phyloP scores from a whole-genome alignment of 2,329 filamentous ascomycete genomes.

The Scedosporium minutisporum region DNA sequence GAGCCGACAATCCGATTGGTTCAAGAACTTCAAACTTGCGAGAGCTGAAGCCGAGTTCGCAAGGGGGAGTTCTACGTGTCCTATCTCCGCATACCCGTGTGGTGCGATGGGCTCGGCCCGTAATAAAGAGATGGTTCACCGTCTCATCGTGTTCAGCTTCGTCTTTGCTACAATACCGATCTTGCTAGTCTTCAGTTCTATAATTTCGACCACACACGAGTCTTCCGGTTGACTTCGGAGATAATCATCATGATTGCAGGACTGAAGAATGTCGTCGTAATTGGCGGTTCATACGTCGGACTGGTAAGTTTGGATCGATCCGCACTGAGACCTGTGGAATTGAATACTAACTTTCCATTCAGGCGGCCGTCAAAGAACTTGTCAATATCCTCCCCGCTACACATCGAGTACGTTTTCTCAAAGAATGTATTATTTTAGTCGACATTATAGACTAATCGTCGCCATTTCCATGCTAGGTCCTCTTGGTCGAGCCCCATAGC shows the following conservation, averaged over 20 bases:
- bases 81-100: background rate
- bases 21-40: background rate
- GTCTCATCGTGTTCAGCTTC: background rate
- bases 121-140: background rate
- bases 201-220: background rate
- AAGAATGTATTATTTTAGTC: background rate
- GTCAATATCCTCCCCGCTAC: background rate
- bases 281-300: conserved; percentile 1
- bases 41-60: background rate
- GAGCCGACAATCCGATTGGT: background rate
- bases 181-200: background rate
- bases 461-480: conserved; percentile 19
- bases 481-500: conserved; percentile 48
- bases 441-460: background rate
- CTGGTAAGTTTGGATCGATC: background rate
- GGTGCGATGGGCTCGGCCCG: background rate
- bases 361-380: background rate
- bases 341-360: background rate
- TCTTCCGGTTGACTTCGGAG: background rate
- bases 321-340: background rate
- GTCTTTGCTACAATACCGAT: background rate
- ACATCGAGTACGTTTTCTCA: background rate
- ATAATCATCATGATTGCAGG: background rate
- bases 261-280: conserved; percentile 9
- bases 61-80: conserved; percentile 7